Evolutionary conservation across 805 yeast species (phyloP).

Genomic region (Yarrowia sp.): DNA sequence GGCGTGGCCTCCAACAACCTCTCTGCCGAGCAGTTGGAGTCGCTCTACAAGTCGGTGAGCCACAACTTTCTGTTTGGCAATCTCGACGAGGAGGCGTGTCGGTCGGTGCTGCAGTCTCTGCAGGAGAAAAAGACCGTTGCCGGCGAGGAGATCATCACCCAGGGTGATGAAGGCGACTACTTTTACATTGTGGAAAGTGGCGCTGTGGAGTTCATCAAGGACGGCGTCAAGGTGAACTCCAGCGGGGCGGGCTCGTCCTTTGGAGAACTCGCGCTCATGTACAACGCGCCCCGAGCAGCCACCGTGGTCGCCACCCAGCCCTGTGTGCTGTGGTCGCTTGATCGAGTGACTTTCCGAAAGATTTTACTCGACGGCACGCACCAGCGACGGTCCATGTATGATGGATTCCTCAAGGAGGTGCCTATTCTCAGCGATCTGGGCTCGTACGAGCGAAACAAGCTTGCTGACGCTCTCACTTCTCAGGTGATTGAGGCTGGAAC

Average conservation of each 20-base stretch:
- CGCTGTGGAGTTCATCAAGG: constrained; percentile 72
- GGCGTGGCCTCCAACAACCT: constrained; percentile 27
- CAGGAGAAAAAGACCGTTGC: constrained; percentile 62
- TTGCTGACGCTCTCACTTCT: constrained; percentile 91
- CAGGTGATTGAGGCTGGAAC: constrained; percentile 68
- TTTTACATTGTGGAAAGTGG: constrained; percentile 87
- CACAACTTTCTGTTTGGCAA: constrained; percentile 83
- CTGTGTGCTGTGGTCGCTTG: constrained; percentile 85
- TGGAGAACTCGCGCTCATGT: constrained; percentile 97
- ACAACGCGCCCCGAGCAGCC: constrained; percentile 96
- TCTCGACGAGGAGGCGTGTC: constrained; percentile 72
- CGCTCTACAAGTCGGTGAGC: constrained; percentile 68
- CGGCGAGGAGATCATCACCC: constrained; percentile 69
- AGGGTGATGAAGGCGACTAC: constrained; percentile 94
- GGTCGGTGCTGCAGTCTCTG: constrained; percentile 79
- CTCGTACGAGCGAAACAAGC: constrained; percentile 78
- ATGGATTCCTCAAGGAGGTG: constrained; percentile 80
- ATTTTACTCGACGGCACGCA: constrained; percentile 88
- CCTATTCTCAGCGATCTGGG: constrained; percentile 73
- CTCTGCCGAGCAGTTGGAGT: constrained; percentile 54
- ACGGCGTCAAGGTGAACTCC: constrained; percentile 65
- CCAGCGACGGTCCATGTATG: constrained; percentile 86
- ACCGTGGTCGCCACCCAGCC: constrained; percentile 75
- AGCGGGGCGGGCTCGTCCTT: constrained; percentile 87
- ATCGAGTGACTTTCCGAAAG: constrained; percentile 87